Evolutionary conservation across 345 rosid genomes (phyloP).

Genomic region (Brassica cretica): DNA sequence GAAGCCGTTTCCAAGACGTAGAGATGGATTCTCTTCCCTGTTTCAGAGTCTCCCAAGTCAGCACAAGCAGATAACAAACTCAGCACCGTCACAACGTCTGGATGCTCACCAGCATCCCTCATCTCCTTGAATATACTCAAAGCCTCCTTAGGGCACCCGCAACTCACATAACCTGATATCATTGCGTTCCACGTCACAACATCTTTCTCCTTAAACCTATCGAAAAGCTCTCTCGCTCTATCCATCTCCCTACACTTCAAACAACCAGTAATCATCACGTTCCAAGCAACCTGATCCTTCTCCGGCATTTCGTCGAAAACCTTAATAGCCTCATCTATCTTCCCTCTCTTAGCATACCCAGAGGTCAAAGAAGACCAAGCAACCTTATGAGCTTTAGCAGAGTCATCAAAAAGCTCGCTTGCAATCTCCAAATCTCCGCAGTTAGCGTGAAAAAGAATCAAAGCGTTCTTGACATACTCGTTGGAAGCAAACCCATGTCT

Average conservation of each 20-base stretch:
- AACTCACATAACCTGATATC: conserved; percentile 59
- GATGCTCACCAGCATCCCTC: conserved; percentile 59
- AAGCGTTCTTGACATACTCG: conserved; percentile 57
- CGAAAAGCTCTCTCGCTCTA: conserved; percentile 60
- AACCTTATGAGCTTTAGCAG: conserved; percentile 56
- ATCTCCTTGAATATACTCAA: conserved; percentile 68
- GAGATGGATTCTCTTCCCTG: conserved; percentile 55
- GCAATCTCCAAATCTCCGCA: conserved; percentile 63
- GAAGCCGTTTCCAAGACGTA: conserved; percentile 44
- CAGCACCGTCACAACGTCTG: conserved; percentile 66
- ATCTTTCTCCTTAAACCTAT: conserved; percentile 55
- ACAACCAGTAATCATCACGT: conserved; percentile 76
- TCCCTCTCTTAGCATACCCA: conserved; percentile 73
- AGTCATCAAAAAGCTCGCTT: conserved; percentile 51
- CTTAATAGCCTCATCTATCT: conserved; percentile 49
- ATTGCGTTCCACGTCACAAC: conserved; percentile 78
- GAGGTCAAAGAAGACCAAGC: conserved; percentile 81
- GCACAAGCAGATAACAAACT: conserved; percentile 69
- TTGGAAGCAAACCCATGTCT: conserved; percentile 56
- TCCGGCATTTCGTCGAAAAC: conserved; percentile 66
- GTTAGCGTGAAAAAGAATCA: conserved; percentile 63
- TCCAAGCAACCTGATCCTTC: conserved; percentile 78
- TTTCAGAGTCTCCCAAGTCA: conserved; percentile 57
- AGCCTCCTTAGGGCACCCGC: conserved; percentile 46
- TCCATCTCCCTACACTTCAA: conserved; percentile 55